Evolutionary conservation across 1,139 yeast genomes (phyloP).

Genomic region (Pichia sp.): DNA sequence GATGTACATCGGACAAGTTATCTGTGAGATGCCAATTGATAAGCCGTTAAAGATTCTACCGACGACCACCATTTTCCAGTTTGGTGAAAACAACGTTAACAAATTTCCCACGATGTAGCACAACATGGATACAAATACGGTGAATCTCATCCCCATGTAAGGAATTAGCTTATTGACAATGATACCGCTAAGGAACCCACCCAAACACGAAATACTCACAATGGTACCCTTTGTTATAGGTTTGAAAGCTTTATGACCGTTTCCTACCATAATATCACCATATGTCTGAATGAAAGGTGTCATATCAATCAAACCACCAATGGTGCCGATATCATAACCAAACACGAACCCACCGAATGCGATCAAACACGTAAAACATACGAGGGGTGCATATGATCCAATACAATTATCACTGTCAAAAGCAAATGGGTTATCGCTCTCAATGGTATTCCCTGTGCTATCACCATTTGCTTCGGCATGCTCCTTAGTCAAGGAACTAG

Average conservation of each 20-base stretch:
- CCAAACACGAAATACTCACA: slow-evolving; percentile 59
- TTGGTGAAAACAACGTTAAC: slow-evolving; percentile 10
- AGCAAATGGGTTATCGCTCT: no score
- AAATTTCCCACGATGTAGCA: slow-evolving; percentile 41
- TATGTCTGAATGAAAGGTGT: slow-evolving; percentile 41
- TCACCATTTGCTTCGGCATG: no score
- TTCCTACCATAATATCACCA: slow-evolving; percentile 30
- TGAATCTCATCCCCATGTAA: slow-evolving; percentile 44
- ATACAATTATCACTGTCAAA: slow-evolving; percentile 1
- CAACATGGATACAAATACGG: slow-evolving; percentile 38
- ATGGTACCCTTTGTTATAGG: slow-evolving; percentile 47
- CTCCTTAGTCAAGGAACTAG: not conserved
- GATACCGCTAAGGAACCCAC: slow-evolving; percentile 69
- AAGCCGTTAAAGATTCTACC: slow-evolving; percentile 55
- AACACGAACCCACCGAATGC: slow-evolving; percentile 65
- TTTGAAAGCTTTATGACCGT: slow-evolving; percentile 25
- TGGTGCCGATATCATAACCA: slow-evolving; percentile 72
- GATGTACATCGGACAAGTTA: slow-evolving; percentile 60
- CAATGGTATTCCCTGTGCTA: no score
- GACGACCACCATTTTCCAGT: slow-evolving; percentile 45
- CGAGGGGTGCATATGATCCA: slow-evolving; percentile 2
- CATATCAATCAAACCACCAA: slow-evolving; percentile 62
- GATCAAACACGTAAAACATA: slow-evolving; percentile 28
- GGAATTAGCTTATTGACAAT: slow-evolving; percentile 42
- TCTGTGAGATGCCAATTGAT: slow-evolving; percentile 59